These are phyloP conservation scores for Rubroboletus satanas DNA, from an alignment of 768 basidiomycete genomes.

Conservation along the genomic window DNA sequence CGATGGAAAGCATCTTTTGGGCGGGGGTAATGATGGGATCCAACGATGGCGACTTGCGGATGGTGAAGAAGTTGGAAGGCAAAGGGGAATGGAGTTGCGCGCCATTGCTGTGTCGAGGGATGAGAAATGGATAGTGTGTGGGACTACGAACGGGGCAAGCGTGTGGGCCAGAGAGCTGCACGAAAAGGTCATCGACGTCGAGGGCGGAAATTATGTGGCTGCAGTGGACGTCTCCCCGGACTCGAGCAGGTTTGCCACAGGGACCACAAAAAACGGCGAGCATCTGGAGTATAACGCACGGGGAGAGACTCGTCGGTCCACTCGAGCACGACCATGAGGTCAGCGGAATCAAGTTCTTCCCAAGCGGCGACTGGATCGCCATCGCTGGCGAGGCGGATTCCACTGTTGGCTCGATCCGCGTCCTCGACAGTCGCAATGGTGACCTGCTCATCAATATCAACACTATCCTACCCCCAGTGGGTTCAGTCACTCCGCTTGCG, in stretches of 20 bases:
- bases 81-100: neutral
- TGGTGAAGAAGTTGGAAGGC: neutral
- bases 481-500: neutral
- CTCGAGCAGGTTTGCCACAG: neutral
- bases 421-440: neutral
- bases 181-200: neutral
- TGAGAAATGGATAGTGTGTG: neutral
- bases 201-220: fast-evolving
- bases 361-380: neutral
- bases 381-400: neutral
- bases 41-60: neutral
- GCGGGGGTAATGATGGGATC: neutral
- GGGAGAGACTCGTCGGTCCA: neutral
- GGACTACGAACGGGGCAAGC: neutral
- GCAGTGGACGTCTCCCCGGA: neutral
- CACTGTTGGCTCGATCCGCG: neutral
- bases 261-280: neutral
- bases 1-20: neutral
- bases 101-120: neutral
- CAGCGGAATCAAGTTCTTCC: neutral
- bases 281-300: neutral
- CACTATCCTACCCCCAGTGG: neutral
- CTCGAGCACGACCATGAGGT: neutral
- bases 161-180: neutral
- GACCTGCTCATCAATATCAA: neutral